Conservation (phyloP, 2,329 filamentous ascomycete genomes). For the Pseudocercospora macadamiae region DNA sequence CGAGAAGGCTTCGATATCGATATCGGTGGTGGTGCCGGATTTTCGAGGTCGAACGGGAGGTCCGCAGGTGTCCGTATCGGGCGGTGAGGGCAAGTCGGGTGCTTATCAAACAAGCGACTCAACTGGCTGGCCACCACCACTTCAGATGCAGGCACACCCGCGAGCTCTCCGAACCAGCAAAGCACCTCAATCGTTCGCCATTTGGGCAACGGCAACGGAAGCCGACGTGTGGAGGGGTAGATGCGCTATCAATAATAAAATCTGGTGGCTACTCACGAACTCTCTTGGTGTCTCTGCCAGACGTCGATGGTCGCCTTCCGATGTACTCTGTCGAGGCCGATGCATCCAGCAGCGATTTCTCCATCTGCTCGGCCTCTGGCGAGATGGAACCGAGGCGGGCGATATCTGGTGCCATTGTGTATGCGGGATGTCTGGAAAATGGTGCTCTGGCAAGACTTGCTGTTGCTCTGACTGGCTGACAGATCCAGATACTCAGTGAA, state of each 20-base stretch:
- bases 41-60: not conserved
- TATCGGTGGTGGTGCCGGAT: too few relatives aligned
- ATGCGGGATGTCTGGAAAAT: not conserved
- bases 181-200: constrained; percentile 6
- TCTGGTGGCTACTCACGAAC: constrained; percentile 33
- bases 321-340: constrained; percentile 33
- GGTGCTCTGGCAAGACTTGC: constrained; percentile 6
- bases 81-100: constrained; percentile 3
- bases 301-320: constrained; percentile 36
- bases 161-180: not conserved
- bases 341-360: constrained; percentile 33
- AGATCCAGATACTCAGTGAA: too few relatives aligned
- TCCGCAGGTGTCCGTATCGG: not conserved
- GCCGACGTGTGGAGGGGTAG: constrained; percentile 9
- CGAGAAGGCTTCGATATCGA: too few relatives aligned
- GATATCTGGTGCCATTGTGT: constrained; percentile 24
- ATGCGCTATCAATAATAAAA: not conserved
- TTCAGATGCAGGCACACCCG: not conserved
- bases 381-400: constrained; percentile 21
- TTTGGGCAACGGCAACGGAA: constrained; percentile 7
- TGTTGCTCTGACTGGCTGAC: not conserved
- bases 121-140: not conserved
- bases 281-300: constrained; percentile 39
- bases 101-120: constrained; percentile 2
- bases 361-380: constrained; percentile 24